Evolutionary conservation across 306 rosid genomes (phyloP).

Genomic region (Dryas drummondii): DNA sequence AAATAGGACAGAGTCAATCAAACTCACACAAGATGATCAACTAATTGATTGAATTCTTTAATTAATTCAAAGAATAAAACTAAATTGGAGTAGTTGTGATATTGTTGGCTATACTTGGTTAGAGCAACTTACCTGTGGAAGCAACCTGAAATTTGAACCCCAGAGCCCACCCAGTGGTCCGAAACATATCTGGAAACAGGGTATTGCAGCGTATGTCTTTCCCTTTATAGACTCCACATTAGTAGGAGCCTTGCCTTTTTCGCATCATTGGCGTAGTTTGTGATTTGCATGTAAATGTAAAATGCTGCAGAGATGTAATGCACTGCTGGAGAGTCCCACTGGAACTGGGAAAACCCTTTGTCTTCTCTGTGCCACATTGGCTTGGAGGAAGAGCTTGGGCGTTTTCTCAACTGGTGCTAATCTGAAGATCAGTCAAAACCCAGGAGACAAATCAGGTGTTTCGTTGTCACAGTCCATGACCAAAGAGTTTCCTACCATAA

Average conservation of each 20-base stretch:
- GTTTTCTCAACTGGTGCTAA: conserved; percentile 60
- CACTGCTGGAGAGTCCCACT: conserved; percentile 95
- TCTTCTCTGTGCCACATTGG: conserved; percentile 92
- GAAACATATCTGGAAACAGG: no score
- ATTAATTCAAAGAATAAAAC: no score
- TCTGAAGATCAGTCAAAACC: conserved; percentile 36
- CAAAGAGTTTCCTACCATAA: conserved; percentile 54
- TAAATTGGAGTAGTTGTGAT: no score
- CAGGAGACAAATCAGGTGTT: conserved; percentile 34
- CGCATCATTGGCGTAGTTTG: neutral
- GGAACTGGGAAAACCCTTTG: conserved; percentile 97
- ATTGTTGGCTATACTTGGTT: no score
- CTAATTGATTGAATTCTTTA: no score
- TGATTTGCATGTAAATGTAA: neutral
- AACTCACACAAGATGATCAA: no score
- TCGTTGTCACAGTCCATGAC: conserved; percentile 40
- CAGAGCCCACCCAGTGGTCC: no score
- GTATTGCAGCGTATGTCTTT: no score
- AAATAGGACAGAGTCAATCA: no score
- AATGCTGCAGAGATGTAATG: conserved; percentile 66
- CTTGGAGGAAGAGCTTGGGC: conserved; percentile 93
- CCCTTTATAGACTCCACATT: no score
- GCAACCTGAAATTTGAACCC: no score
- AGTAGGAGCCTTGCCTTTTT: neutral
- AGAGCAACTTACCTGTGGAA: no score